Base-by-base conservation (phyloP, 441 rosid species). In the Eruca vesicaria region DNA sequence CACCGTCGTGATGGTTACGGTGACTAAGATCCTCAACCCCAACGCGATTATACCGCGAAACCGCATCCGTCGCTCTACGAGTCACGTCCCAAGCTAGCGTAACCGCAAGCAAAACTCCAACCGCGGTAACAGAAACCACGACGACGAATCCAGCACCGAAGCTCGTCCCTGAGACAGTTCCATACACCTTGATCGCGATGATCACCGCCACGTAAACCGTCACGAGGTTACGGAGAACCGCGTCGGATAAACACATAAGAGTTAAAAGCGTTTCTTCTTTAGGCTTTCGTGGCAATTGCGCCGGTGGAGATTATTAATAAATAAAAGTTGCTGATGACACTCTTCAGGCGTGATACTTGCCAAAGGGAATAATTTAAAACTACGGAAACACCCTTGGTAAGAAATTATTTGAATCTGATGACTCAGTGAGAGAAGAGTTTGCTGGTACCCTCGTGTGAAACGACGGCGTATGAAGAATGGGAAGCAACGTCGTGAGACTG, bases 61-160 rank as follows among this genome's bases (percentile, higher is more conserved):
- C 82, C 29, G 79, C 79, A 0, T 69, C 82, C 14, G 83, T 74
- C 66, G 97, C 98, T 80, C 90, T 89, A 0, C 91, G 89, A n/a
- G 95, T 87, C 14, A 90, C 87, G 82, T 94, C 98, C 97, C 97
- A 94, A 55, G 96, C 84, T 69, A 94, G 90, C 75, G 97, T 83
- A 43, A 78, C 93, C 50, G 90, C 80, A 33, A 94, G 66, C 80
- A 90, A 74, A 48, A 85, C 71, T 32, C 90, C 93, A 16, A 94
- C 92, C 32, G 86, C 77, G 7, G 95, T 77, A 23, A 89, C 86
- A 1, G 99, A 92, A 16, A 82, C 71, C 18, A 90, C 71, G 71
- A 94, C 84, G 66, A 92, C 88, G 79, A 89, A 85, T 53, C 89
- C 91, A 1, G 90, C 90, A 66, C 94, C 80, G 86, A 83, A 88